phyloP scores from a whole-genome alignment of 805 yeast genomes.

The Limtongia smithiae region DNA sequence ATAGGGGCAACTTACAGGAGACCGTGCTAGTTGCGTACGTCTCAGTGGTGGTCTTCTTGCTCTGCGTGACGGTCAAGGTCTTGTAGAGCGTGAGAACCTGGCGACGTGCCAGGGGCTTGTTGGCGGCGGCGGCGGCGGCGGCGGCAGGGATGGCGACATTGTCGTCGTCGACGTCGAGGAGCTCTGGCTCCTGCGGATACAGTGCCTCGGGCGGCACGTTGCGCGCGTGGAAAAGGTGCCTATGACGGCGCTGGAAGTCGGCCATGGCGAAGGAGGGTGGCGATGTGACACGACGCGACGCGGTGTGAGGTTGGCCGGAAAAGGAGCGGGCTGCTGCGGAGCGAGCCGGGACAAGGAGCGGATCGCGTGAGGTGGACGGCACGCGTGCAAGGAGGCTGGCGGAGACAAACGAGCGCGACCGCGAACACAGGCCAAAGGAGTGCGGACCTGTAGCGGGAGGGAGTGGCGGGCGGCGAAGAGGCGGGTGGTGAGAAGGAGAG shows the following conservation, averaged over 20 bases:
- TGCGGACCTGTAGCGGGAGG: not conserved
- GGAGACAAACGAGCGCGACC: not conserved
- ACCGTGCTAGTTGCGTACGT: not conserved
- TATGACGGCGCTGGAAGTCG: not conserved
- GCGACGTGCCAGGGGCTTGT: slow-evolving; percentile 17
- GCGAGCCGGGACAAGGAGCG: no score
- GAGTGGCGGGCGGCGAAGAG: not conserved
- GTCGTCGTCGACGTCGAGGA: slow-evolving; percentile 4
- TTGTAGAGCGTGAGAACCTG: slow-evolving; percentile 22
- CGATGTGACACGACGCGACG: no score
- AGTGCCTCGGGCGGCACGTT: not conserved
- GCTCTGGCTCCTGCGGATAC: slow-evolving; percentile 2
- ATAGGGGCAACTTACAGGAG: not conserved
- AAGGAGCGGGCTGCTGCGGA: no score
- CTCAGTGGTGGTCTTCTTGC: not conserved
- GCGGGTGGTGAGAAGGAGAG: not conserved
- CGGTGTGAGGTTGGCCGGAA: no score
- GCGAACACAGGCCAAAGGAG: not conserved
- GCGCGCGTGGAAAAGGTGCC: slow-evolving; percentile 1
- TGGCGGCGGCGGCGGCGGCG: not conserved
- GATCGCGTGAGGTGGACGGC: no score
- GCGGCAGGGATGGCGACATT: slow-evolving; percentile 2
- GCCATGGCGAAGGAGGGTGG: not conserved
- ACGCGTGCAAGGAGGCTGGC: no score
- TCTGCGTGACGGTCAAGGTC: slow-evolving; percentile 21